Evolutionary conservation across 148 eudicot genomes (phyloP).

Genomic region (Fagopyrum tataricum): DNA sequence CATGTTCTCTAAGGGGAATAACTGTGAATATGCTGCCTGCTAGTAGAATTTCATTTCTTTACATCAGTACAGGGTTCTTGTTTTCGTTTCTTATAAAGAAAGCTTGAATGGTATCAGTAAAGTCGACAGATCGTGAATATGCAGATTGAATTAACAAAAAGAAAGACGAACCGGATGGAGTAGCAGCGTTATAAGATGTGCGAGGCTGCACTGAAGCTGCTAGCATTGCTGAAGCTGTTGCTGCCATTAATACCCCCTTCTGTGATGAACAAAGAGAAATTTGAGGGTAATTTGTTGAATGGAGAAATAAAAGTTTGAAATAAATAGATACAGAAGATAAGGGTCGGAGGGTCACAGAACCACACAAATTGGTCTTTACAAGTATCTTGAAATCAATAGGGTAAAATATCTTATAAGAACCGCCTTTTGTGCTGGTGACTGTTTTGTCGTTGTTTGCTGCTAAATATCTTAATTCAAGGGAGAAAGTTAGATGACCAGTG

Average conservation of each 20-base stretch:
- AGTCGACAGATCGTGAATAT: no score
- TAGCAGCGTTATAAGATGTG: not conserved
- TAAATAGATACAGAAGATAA: constrained; percentile 1
- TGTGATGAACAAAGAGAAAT: not conserved
- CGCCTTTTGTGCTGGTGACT: not conserved
- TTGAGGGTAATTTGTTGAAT: not conserved
- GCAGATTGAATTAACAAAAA: no score
- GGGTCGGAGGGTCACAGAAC: constrained; percentile 2
- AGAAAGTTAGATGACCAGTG: no score
- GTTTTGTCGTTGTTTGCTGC: not conserved
- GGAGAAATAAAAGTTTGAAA: not conserved
- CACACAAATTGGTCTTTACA: not conserved
- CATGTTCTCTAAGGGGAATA: constrained; percentile 25
- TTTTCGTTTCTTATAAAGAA: not conserved
- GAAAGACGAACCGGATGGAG: not conserved
- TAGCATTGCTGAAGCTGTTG: constrained; percentile 9
- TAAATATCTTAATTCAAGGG: no score
- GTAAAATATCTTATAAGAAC: not conserved
- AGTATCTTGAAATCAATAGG: constrained; percentile 2
- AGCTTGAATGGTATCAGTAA: not conserved
- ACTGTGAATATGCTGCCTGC: constrained; percentile 44
- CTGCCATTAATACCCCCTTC: not conserved
- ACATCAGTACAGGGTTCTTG: constrained; percentile 10
- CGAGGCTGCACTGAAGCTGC: constrained; percentile 5
- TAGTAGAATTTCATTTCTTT: not conserved